Conservation (phyloP, 371 early-diverging fungal genomes). For the Zychaea mexicana region DNA sequence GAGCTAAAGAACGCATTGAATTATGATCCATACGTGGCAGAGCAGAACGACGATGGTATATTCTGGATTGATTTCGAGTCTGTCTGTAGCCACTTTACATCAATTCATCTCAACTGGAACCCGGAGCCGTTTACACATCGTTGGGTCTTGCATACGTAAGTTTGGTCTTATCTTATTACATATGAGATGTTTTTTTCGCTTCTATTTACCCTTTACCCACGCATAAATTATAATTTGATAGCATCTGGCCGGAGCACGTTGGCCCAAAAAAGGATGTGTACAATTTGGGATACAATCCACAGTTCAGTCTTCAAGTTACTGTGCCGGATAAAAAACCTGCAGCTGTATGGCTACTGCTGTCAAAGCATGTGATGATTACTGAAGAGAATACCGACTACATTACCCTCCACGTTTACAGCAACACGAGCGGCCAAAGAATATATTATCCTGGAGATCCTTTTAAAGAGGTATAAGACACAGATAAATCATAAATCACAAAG, state of each 20-base stretch:
- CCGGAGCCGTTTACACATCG: conserved; percentile 69
- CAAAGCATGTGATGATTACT: conserved; percentile 80
- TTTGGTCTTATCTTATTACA: not conserved
- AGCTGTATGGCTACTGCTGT: conserved; percentile 78
- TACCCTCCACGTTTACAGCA: conserved; percentile 79
- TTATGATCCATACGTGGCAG: conserved; percentile 72
- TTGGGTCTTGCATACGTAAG: conserved; percentile 62
- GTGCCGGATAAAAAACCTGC: conserved; percentile 59
- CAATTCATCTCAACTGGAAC: conserved; percentile 91
- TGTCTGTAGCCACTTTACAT: conserved; percentile 75
- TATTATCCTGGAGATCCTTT: conserved; percentile 79
- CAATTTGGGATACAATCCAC: conserved; percentile 79
- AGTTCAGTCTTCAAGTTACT: conserved; percentile 64
- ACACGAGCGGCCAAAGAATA: conserved; percentile 70
- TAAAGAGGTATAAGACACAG: conserved; percentile 39
- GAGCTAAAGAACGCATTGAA: conserved; percentile 63
- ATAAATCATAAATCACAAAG: not conserved
- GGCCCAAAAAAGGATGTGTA: conserved; percentile 71
- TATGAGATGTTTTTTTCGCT: not conserved
- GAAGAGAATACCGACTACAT: conserved; percentile 87
- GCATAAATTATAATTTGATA: conserved; percentile 16
- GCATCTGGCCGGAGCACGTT: conserved; percentile 61
- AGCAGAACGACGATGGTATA: conserved; percentile 73
- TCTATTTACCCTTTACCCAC: not conserved
- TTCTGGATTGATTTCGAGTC: conserved; percentile 91